A percentile compares a stretch with the other conserved stretches of the same genome.
phyloP scores from a whole-genome alignment of 352 stramenopile genomes.

The Phytophthora pini region DNA sequence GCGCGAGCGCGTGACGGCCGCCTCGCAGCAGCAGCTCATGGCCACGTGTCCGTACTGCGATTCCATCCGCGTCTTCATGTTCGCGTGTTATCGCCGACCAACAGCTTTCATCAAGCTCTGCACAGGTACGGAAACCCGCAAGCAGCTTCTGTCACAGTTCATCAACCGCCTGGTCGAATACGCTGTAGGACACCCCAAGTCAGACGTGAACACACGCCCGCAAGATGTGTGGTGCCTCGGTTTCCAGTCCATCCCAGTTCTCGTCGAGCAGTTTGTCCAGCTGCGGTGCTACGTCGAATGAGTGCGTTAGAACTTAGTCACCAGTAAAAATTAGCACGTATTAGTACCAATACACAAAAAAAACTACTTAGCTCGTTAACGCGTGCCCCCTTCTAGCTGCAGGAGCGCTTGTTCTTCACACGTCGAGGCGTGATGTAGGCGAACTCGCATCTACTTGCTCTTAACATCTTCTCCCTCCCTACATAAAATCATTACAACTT shows the following conservation, averaged over 20 bases:
- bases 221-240: constrained; percentile 27
- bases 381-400: too few relatives aligned
- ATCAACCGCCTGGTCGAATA: constrained; percentile 44
- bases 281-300: constrained; percentile 14
- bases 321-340: constrained; percentile 14
- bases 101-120: constrained; percentile 43
- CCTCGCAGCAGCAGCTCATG: constrained; percentile 31
- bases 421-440: not conserved
- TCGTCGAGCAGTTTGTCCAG: constrained; percentile 42
- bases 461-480: too few relatives aligned
- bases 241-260: constrained; percentile 35
- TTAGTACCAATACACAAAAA: not conserved
- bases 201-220: constrained; percentile 21
- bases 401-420: too few relatives aligned
- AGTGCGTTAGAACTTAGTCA: constrained; percentile 8
- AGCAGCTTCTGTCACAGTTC: constrained; percentile 48
- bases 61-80: constrained; percentile 40
- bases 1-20: constrained; percentile 25
- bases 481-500: too few relatives aligned
- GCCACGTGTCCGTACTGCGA: constrained; percentile 37
- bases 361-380: not conserved
- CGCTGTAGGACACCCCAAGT: constrained; percentile 28
- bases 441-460: too few relatives aligned
- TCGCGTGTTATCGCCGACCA: constrained; percentile 41
- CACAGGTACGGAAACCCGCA: constrained; percentile 36